Conservation (phyloP, 2,329 filamentous ascomycete genomes). For the Dothideomycetidae sp. region DNA sequence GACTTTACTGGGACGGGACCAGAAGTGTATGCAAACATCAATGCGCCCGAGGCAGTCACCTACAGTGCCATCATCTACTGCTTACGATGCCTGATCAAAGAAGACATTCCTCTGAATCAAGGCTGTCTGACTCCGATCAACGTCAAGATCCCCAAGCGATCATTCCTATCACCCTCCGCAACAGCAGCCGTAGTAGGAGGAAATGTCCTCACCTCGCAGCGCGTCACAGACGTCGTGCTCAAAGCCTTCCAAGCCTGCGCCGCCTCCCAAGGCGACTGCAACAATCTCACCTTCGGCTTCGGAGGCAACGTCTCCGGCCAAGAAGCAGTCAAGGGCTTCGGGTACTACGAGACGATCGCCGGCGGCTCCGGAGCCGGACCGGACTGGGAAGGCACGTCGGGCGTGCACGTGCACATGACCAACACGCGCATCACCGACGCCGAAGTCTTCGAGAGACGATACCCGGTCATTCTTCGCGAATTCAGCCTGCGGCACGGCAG, state of each 20-base stretch:
- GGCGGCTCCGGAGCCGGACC: conserved; percentile 62
- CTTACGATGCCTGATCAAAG: conserved; percentile 60
- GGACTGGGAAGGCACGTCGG: conserved; percentile 57
- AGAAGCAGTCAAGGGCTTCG: conserved; percentile 58
- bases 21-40: conserved; percentile 58
- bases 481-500: conserved; percentile 51
- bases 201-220: conserved; percentile 64
- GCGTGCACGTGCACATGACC: conserved; percentile 76
- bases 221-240: conserved; percentile 71
- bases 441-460: conserved; percentile 64
- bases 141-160: conserved; percentile 53
- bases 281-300: conserved; percentile 75
- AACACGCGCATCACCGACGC: conserved; percentile 74
- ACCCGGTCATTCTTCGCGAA: conserved; percentile 57
- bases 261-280: conserved; percentile 66
- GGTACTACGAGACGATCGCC: conserved; percentile 77
- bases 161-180: conserved; percentile 59
- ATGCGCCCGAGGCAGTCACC: conserved; percentile 68
- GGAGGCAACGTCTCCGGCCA: conserved; percentile 49
- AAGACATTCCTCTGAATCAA: conserved; percentile 77
- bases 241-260: conserved; percentile 68
- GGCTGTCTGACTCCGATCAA: conserved; percentile 64
- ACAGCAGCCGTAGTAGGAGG: conserved; percentile 70
- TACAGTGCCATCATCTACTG: conserved; percentile 80
- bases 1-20: conserved; percentile 66